Evolutionary conservation across 257 asterid species (phyloP), one percentile per base, ranked within the genome.

Genomic region (Paraleonurus japonicus): DNA sequence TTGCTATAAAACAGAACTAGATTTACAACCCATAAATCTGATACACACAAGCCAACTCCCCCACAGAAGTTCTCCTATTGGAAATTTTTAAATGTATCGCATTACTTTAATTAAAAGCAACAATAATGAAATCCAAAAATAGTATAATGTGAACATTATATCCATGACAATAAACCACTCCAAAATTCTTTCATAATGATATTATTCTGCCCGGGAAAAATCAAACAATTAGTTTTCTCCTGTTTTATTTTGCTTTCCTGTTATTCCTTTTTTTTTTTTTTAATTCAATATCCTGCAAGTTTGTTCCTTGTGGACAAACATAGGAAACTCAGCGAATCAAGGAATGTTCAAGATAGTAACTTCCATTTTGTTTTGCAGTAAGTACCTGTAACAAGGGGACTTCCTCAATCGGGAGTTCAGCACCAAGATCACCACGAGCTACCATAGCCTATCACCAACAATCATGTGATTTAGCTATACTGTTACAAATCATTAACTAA

Each of bases 361-460:
- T 57, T 17, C 26, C 61, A 39, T 27, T 17, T 55, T 53, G 2
- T 66, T 35, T 23, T 70, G 69, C 59, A 61, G 50, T 45, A 32
- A 27, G 63, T 70, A 91, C 99, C 99, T 95, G 99, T 83, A 95
- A 83, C 73, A 95, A 70, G 70, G 99, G 99, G 79, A 95, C 99
- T 73, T 95, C 98, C 86, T 95, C 99, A 37, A 95, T 87, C 19
- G 99, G 98, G 71, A 95, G 97, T 81, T 95, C 99, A 74, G 99
- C 96, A 69, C 99, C 99, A 60, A 95, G 98, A 82, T 95, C 99
- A 37, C 99, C 98, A 53, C 99, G 96, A 69, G 99, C 99, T 57
- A 95, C 99, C 99, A 95, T 95, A 65, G 99, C 99, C 99, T 95
- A 76, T 76, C 75, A 88, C 35, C 72, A 65, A 69, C 61, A 74